Percentiles rank a stretch among this genome's conserved stretches.
phyloP scores from a whole-genome alignment of 768 basidiomycete species.

The Russula foetens region DNA sequence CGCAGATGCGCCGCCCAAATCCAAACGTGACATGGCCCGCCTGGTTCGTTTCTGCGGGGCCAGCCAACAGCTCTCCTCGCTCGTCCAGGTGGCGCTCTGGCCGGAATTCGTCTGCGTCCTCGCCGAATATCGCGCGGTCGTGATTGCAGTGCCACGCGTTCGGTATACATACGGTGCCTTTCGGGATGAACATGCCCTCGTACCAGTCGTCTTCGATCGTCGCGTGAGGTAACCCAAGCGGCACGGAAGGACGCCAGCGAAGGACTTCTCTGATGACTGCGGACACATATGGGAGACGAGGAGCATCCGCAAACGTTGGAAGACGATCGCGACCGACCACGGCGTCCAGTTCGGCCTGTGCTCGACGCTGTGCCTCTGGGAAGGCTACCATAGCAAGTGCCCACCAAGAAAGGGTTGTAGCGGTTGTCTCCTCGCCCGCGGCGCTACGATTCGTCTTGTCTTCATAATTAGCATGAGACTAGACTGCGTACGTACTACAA shows the following conservation, averaged over 20 bases:
- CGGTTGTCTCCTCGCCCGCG: constrained; percentile 6
- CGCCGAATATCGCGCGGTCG: constrained; percentile 7
- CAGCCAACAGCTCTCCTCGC: not conserved
- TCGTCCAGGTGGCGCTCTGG: constrained; percentile 20
- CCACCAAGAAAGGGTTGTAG: constrained; percentile 3
- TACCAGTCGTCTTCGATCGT: constrained; percentile 26
- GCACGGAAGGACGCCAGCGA: constrained; percentile 1
- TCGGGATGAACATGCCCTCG: constrained; percentile 27
- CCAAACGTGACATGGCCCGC: constrained; percentile 17
- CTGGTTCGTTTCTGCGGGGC: constrained; percentile 6
- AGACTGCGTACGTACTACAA: not conserved
- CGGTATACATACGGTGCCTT: constrained; percentile 28
- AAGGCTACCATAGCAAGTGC: constrained; percentile 12
- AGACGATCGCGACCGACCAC: constrained; percentile 13
- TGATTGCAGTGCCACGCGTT: constrained; percentile 19
- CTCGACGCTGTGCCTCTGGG: constrained; percentile 6
- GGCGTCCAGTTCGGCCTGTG: constrained; percentile 16
- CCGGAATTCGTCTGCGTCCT: constrained; percentile 19
- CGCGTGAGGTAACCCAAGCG: not conserved
- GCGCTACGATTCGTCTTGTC: not conserved
- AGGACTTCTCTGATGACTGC: constrained; percentile 16
- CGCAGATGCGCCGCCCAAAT: constrained; percentile 20
- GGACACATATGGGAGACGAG: constrained; percentile 17
- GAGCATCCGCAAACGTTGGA: constrained; percentile 14
- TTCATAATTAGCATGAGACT: not conserved